Evolutionary conservation across 345 rosid species (phyloP).

Genomic region (Ricinus communis): DNA sequence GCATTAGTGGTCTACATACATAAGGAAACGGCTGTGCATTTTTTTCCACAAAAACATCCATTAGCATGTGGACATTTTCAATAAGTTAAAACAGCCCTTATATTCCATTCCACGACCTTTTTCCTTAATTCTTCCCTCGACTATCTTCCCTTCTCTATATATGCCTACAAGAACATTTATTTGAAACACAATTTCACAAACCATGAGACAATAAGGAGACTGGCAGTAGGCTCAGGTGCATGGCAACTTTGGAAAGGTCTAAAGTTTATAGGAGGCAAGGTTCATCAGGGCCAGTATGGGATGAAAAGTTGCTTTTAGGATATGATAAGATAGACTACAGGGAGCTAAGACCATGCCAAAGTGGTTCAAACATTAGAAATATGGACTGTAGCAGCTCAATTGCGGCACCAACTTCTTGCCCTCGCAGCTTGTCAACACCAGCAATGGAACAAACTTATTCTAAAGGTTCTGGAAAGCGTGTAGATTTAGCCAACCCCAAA

Average conservation of each 20-base stretch:
- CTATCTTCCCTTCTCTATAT: neutral
- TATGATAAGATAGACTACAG: conserved; percentile 14
- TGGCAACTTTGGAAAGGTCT: conserved; percentile 30
- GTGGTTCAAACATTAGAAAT: conserved; percentile 4
- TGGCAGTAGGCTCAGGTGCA: neutral
- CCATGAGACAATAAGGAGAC: neutral
- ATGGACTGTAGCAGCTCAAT: conserved; percentile 2
- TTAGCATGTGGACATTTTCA: neutral
- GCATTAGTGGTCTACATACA: neutral
- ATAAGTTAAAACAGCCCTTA: neutral
- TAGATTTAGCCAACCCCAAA: neutral
- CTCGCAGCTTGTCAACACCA: conserved; percentile 25
- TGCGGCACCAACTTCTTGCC: conserved; percentile 12
- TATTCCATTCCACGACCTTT: conserved; percentile 10
- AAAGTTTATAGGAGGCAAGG: conserved; percentile 33
- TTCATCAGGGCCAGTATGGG: conserved; percentile 35
- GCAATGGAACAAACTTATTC: neutral
- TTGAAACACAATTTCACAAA: neutral
- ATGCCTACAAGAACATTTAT: neutral
- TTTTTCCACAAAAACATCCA: neutral
- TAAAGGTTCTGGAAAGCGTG: neutral
- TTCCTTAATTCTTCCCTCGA: neutral
- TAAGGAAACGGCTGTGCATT: neutral
- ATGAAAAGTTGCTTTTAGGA: conserved; percentile 1
- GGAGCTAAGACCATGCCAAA: conserved; percentile 33